These are phyloP conservation scores for Dendrobium officinale DNA, from an alignment of 106 monocot species.

Conservation along the genomic window DNA sequence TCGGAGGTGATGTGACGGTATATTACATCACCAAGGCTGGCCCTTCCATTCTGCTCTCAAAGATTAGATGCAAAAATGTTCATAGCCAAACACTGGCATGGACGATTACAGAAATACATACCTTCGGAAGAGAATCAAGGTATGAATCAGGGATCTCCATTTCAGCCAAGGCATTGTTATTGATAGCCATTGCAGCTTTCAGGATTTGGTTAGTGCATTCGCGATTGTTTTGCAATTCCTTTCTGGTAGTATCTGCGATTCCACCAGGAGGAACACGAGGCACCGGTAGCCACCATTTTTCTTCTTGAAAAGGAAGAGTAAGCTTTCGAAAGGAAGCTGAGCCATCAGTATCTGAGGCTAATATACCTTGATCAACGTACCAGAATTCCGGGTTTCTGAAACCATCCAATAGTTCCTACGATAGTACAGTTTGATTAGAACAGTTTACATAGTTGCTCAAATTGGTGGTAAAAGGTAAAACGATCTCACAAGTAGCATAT, in stretches of 20 bases:
- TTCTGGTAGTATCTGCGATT: constrained; percentile 50
- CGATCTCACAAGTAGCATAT: constrained; percentile 70
- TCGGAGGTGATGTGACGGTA: constrained; percentile 78
- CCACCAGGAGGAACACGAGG: constrained; percentile 80
- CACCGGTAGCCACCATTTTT: constrained; percentile 91
- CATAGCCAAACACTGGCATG: not conserved
- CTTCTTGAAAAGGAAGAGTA: constrained; percentile 40
- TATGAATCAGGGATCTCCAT: constrained; percentile 82
- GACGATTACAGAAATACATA: constrained; percentile 2
- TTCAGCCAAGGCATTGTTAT: constrained; percentile 68
- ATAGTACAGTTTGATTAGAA: not conserved
- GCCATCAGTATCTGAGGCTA: constrained; percentile 52
- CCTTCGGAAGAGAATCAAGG: constrained; percentile 79
- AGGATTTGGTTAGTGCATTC: constrained; percentile 78
- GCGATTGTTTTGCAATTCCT: constrained; percentile 67
- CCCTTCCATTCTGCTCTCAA: constrained; percentile 54
- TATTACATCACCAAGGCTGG: constrained; percentile 74
- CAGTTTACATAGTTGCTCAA: not conserved
- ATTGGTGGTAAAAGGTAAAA: not conserved
- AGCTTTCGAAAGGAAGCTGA: constrained; percentile 40
- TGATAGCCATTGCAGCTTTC: constrained; percentile 91
- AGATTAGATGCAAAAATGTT: not conserved
- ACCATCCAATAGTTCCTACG: constrained; percentile 80
- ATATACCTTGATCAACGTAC: constrained; percentile 84
- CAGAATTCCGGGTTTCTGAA: constrained; percentile 72